phyloP scores from a whole-genome alignment of 352 stramenopile genomes.

The Globisporangium splendens region DNA sequence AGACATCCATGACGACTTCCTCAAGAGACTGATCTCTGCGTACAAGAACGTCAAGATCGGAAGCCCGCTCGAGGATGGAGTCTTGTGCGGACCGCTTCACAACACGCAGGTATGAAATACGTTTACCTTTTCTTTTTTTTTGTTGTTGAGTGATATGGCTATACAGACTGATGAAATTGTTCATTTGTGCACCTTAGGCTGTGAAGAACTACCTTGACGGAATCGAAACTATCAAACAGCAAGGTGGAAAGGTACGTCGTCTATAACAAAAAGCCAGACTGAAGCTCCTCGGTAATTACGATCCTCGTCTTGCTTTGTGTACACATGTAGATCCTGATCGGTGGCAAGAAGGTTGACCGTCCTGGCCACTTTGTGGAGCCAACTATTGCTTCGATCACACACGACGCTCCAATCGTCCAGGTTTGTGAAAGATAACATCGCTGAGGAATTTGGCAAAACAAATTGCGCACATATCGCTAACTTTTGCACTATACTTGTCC shows the following conservation, averaged over 20 bases:
- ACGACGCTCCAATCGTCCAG: conserved; percentile 81
- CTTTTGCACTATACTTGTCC: not conserved
- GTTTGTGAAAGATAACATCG: not conserved
- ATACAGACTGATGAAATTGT: not conserved
- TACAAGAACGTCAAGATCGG: conserved; percentile 90
- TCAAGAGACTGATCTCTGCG: conserved; percentile 73
- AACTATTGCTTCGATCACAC: conserved; percentile 82
- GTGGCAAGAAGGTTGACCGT: conserved; percentile 78
- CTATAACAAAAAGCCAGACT: no score
- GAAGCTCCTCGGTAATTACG: no score
- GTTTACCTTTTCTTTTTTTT: not conserved
- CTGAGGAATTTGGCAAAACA: not conserved
- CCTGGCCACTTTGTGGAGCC: conserved; percentile 91
- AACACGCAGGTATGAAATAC: conserved; percentile 31
- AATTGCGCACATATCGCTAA: not conserved
- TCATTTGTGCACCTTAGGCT: conserved; percentile 27
- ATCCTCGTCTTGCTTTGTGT: not conserved
- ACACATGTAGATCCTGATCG: conserved; percentile 70
- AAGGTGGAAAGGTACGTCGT: conserved; percentile 72
- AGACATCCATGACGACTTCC: conserved; percentile 88
- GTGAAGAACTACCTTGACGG: conserved; percentile 85
- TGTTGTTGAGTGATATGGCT: not conserved
- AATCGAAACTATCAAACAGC: conserved; percentile 80
- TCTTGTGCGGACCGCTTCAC: conserved; percentile 79
- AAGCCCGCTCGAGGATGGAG: conserved; percentile 79